phyloP scores from a whole-genome alignment of 345 rosid genomes.

The Salix viminalis region DNA sequence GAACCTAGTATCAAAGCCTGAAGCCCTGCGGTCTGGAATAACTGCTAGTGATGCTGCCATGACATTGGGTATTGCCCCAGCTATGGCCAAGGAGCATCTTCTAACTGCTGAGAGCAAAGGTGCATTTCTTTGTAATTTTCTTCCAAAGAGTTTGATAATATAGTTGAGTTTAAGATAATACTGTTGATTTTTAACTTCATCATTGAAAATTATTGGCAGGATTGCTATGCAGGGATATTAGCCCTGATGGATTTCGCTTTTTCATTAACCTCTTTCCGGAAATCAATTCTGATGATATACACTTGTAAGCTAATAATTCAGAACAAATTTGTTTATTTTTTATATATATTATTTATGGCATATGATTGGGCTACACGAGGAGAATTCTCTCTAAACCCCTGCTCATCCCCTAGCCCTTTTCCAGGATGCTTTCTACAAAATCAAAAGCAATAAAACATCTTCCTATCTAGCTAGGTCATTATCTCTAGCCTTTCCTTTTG shows the following conservation, averaged over 20 bases:
- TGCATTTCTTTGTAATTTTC: conserved; percentile 17
- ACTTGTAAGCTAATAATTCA: conserved; percentile 49
- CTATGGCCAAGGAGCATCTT: conserved; percentile 98
- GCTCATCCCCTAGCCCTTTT: neutral
- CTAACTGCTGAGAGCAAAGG: conserved; percentile 88
- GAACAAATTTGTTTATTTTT: neutral
- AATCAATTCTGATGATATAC: conserved; percentile 42
- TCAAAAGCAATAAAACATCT: neutral
- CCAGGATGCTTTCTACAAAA: neutral
- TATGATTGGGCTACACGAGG: neutral
- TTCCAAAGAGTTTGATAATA: neutral
- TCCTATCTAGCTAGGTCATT: neutral
- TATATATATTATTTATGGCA: neutral
- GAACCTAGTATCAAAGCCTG: conserved; percentile 58
- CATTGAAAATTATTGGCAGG: conserved; percentile 43
- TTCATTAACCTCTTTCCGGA: conserved; percentile 74
- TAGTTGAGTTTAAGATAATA: neutral
- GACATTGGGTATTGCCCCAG: conserved; percentile 88
- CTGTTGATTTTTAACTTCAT: conserved; percentile 2
- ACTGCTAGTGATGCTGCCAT: conserved; percentile 93
- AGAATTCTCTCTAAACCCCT: neutral
- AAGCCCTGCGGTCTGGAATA: conserved; percentile 62
- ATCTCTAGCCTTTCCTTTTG: too few relatives aligned
- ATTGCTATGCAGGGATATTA: conserved; percentile 79
- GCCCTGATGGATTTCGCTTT: conserved; percentile 84